Evolutionary conservation across 352 stramenopile species (phyloP).

Genomic region (Pythium aphanidermatum): DNA sequence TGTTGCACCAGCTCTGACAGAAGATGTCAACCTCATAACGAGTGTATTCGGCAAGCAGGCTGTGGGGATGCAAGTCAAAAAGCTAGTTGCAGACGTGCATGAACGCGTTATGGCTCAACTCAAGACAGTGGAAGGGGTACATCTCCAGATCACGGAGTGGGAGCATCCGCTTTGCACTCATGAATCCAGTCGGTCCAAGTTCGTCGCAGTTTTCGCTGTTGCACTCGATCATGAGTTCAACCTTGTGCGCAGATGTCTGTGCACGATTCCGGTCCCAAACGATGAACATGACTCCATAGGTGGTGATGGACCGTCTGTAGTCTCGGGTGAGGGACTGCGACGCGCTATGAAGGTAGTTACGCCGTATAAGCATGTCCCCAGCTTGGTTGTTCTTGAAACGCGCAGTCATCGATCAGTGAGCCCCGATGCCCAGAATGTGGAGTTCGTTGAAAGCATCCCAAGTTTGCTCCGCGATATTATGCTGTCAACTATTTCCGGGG

Average conservation of each 20-base stretch:
- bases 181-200: slow-evolving; percentile 4
- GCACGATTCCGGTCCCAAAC: slow-evolving; percentile 29
- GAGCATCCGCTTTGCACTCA: background rate
- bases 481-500: slow-evolving; percentile 52
- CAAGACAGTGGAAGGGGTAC: slow-evolving; percentile 49
- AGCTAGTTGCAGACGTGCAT: slow-evolving; percentile 45
- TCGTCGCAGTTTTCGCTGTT: slow-evolving; percentile 51
- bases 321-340: slow-evolving; percentile 28
- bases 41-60: slow-evolving; percentile 41
- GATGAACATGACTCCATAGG: slow-evolving; percentile 4
- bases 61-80: slow-evolving; percentile 36
- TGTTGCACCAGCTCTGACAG: slow-evolving; percentile 22
- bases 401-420: slow-evolving; percentile 28
- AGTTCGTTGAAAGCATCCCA: slow-evolving; percentile 51
- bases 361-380: slow-evolving; percentile 38
- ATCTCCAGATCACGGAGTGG: slow-evolving; percentile 59
- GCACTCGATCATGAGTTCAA: slow-evolving; percentile 66
- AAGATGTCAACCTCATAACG: slow-evolving; percentile 35
- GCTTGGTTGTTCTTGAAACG: slow-evolving; percentile 43
- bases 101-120: slow-evolving; percentile 44
- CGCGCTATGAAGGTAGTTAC: slow-evolving; percentile 31
- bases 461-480: slow-evolving; percentile 58
- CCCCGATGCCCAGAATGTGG: slow-evolving; percentile 35
- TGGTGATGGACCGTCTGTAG: slow-evolving; percentile 10
- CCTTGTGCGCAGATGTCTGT: slow-evolving; percentile 49